A percentile compares a stretch with the other conserved stretches of the same genome.
Conservation (phyloP, 1,284 basidiomycete genomes). For the Anthracocystis walkeri region DNA sequence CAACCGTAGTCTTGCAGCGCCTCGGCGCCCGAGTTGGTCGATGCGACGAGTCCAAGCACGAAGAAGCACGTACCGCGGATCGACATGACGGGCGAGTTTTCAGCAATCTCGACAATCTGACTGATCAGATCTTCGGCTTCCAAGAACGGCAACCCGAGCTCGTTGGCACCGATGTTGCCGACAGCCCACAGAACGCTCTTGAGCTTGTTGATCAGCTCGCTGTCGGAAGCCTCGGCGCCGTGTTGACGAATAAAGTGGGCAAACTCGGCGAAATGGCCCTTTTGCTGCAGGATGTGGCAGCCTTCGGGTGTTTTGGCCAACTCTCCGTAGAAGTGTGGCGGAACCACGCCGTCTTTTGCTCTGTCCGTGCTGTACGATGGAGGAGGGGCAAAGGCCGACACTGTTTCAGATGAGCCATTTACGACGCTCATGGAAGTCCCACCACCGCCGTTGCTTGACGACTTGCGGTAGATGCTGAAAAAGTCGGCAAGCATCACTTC, state of each 20-base stretch:
- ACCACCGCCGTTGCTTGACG: neutral
- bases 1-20: slow-evolving; percentile 90
- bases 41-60: slow-evolving; percentile 85
- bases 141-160: slow-evolving; percentile 89
- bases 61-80: slow-evolving; percentile 97
- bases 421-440: slow-evolving; percentile 8
- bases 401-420: slow-evolving; percentile 6
- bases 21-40: slow-evolving; percentile 80
- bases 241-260: slow-evolving; percentile 89
- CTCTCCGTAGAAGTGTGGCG: slow-evolving; percentile 96
- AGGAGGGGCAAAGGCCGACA: slow-evolving; percentile 9
- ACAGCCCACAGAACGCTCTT: slow-evolving; percentile 98
- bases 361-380: slow-evolving; percentile 1
- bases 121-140: slow-evolving; percentile 94
- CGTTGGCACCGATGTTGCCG: slow-evolving; percentile 91
- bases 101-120: slow-evolving; percentile 88
- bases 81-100: slow-evolving; percentile 87
- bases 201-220: slow-evolving; percentile 84
- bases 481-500: slow-evolving; percentile 85
- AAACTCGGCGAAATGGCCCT: slow-evolving; percentile 91
- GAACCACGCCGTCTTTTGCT: slow-evolving; percentile 80
- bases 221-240: slow-evolving; percentile 84
- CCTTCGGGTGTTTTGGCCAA: slow-evolving; percentile 95
- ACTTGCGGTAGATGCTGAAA: slow-evolving; percentile 74
- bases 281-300: slow-evolving; percentile 87